Conservation (phyloP, 2,329 filamentous ascomycete genomes). For the Paecilomyces variotii region DNA sequence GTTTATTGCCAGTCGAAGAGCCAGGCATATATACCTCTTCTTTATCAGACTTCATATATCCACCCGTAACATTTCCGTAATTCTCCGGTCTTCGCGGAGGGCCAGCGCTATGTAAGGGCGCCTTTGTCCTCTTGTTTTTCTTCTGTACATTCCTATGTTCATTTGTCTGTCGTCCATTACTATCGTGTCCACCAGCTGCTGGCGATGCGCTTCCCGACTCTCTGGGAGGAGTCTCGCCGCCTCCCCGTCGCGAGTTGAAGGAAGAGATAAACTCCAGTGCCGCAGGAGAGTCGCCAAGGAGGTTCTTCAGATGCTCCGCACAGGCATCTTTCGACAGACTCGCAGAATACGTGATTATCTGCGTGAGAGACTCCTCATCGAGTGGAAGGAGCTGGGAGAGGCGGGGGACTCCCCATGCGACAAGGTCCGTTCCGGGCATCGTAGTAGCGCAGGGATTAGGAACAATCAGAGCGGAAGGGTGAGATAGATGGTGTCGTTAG, state of each 20-base stretch:
- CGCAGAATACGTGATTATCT: conserved; percentile 74
- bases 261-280: conserved; percentile 63
- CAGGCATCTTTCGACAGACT: conserved; percentile 69
- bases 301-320: conserved; percentile 75
- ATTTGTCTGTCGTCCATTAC: conserved; percentile 8
- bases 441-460: background rate
- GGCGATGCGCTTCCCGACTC: conserved; percentile 2
- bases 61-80: conserved; percentile 57
- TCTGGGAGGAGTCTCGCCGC: conserved; percentile 19
- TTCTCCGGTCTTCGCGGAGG: conserved; percentile 57
- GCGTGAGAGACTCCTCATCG: conserved; percentile 73
- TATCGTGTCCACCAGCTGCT: conserved; percentile 1
- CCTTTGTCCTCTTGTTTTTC: conserved; percentile 50
- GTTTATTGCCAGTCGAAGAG: conserved; percentile 34
- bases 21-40: conserved; percentile 66
- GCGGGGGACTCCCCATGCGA: conserved; percentile 57
- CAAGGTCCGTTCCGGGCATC: conserved; percentile 27
- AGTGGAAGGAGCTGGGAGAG: conserved; percentile 74
- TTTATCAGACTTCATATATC: conserved; percentile 65
- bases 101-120: conserved; percentile 53
- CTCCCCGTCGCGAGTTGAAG: conserved; percentile 60
- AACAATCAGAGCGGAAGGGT: background rate
- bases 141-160: conserved; percentile 35
- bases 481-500: background rate
- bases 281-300: conserved; percentile 78